Base-by-base conservation (phyloP, 371 early-diverging fungal species). In the Smittium culicis region DNA sequence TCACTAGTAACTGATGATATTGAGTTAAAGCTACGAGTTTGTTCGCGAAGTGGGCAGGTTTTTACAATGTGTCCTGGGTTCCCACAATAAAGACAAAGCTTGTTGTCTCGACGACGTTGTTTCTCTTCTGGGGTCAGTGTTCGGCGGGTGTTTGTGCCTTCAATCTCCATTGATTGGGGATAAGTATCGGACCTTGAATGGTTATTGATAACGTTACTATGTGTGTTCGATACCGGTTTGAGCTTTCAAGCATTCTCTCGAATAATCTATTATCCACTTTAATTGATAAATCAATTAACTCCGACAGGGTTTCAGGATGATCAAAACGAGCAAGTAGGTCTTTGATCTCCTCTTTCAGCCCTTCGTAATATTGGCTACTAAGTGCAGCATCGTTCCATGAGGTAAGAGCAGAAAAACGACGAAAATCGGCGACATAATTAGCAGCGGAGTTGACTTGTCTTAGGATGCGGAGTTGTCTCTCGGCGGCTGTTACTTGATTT, bases 81-180 rank as follows among this genome's bases (percentile, higher is more conserved):
- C 2, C 63, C 63, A 63, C 63, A 63, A 33, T 63, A 63, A 2
- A 63, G 32, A n/a, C 63, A 63, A 2, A 63, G n/a, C n/a, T 32
- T 32, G n/a, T 63, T 63, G 5, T 63, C 33, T 2, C n/a, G 33
- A n/a, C 63, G n/a, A 11, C 63, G 63, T 33, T 63, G 31, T 63
- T n/a, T 63, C 35, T 63, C 63, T 32, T 63, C 5, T 11, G 63
- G n/a, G 14, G 63, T 63, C 2, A 63, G 63, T 45, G 20, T 20
- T 30, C 29, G n/a, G n/a, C 33, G n/a, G 35, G n/a, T 63, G 63
- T 20, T 63, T 31, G 31, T 33, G 5, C 63, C n/a, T 33, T 30
- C 63, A 33, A 63, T n/a, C n/a, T 63, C n/a, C 63, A 30, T 63
- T 24, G 63, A 8, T 63, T 63, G 63, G n/a, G 20, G 63, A 5